These are phyloP conservation scores for Hyphopichia pseudoburtonii DNA, from an alignment of 1,139 yeast genomes.

Conservation along the genomic window DNA sequence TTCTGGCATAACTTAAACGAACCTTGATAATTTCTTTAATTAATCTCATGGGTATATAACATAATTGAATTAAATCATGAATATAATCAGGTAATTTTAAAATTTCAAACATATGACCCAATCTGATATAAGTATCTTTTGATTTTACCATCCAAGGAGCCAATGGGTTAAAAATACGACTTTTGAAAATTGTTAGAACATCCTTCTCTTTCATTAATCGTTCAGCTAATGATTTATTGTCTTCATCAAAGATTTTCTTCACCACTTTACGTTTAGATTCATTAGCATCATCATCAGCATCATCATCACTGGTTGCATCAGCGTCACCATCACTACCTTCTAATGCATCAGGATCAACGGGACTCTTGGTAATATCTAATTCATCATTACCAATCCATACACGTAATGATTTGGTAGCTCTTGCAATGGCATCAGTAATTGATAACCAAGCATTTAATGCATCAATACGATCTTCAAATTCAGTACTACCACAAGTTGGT, in stretches of 20 bases:
- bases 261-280: conserved; percentile 18
- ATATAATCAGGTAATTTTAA: conserved; percentile 77
- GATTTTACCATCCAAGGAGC: conserved; percentile 80
- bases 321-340: conserved; percentile 15
- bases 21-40: conserved; percentile 79
- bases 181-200: conserved; percentile 63
- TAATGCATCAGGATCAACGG: conserved; percentile 33
- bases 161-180: conserved; percentile 57
- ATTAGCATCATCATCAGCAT: conserved; percentile 1
- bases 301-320: conserved; percentile 9
- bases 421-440: conserved; percentile 65
- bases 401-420: conserved; percentile 56
- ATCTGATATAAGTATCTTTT: conserved; percentile 65
- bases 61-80: conserved; percentile 63
- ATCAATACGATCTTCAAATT: conserved; percentile 65
- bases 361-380: conserved; percentile 54
- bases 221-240: conserved; percentile 74
- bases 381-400: conserved; percentile 83
- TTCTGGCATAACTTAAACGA: conserved; percentile 75
- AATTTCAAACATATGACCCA: conserved; percentile 61
- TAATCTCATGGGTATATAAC: conserved; percentile 75
- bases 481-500: conserved; percentile 66
- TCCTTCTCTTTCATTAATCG: conserved; percentile 84
- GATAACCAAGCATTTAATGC: conserved; percentile 86
- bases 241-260: conserved; percentile 53